Base-by-base conservation (phyloP, 192 early-diverging fungal genomes). In the Gorgonomyces haynaldii region DNA sequence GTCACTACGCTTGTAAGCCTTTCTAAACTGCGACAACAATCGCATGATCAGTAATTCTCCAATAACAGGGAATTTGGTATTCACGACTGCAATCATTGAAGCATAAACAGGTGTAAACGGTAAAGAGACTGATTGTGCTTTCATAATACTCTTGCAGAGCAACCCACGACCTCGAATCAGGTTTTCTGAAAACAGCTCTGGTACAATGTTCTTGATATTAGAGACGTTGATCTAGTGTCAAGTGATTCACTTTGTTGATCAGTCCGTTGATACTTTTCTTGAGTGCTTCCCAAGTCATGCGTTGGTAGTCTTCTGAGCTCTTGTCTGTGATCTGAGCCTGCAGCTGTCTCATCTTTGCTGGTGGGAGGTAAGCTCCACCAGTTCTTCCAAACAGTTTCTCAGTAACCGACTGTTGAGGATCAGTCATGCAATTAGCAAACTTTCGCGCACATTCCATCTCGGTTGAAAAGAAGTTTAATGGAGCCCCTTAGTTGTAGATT, bases 191-290 rank as follows among this genome's bases (percentile, higher is more conserved):
- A 97, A 86, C 26, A 97, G 52, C 57, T 95, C 89, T 4, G 85
- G 81, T 13, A 95, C 63, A 46, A 94, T 84, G 28, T 81, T 75
- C 41, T 94, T 89, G 61, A 95, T 84, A 58, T 97, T 97, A 13
- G 81, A 72, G 4, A 65, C 81, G 46, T 91, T n/a, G n/a, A n/a
- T n/a, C n/a, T n/a, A n/a, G n/a, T n/a, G n/a, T n/a, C n/a, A n/a
- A n/a, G n/a, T n/a, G n/a, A n/a, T n/a, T 95, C 27, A 91, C 84
- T 66, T 92, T 93, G 74, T 97, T 97, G 56, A 97, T 87, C 1
- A 85, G 73, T 51, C 88, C 93, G 55, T 95, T 97, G 47, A 97
- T 83, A 45, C 76, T 81, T 62, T 95, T 97, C 57, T 93, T 95
- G 4, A 95, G 68, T 4, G 79, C 75, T 51, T 97, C 91, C 93